Conservation (phyloP, 2,329 filamentous ascomycete species). For the Stagonosporopsis vannaccii region DNA sequence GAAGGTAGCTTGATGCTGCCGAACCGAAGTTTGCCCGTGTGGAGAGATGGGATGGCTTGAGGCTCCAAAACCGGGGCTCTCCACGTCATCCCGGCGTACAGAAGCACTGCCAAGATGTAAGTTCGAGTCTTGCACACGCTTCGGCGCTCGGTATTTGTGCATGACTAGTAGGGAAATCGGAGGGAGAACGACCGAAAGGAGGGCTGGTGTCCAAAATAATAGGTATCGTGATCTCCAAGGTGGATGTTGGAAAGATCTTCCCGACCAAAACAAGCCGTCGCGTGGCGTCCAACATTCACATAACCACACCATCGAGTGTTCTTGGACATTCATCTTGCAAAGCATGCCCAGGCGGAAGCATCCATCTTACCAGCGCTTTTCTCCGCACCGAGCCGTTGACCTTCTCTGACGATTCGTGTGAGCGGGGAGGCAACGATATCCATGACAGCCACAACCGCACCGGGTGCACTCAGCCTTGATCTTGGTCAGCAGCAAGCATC, state of each 20-base stretch:
- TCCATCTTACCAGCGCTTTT: neutral
- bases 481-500: conserved; percentile 6
- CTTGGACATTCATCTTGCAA: neutral
- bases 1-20: conserved; percentile 3
- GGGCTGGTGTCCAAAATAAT: neutral
- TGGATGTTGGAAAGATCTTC: neutral
- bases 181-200: neutral
- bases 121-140: conserved; percentile 25
- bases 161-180: conserved; percentile 12
- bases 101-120: conserved; percentile 31
- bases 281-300: neutral
- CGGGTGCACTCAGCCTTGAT: neutral
- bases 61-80: conserved; percentile 9
- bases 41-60: conserved; percentile 21
- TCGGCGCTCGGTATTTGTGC: conserved; percentile 3
- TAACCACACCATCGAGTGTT: neutral
- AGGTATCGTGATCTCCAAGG: conserved; percentile 2
- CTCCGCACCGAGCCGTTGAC: conserved; percentile 2
- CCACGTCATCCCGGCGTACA: conserved; percentile 22
- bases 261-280: neutral
- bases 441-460: conserved; percentile 12
- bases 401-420: conserved; percentile 9
- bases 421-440: conserved; percentile 10
- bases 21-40: conserved; percentile 35
- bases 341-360: neutral